Base-by-base conservation (phyloP, 306 rosid genomes). In the Dalbergia cochinchinensis region DNA sequence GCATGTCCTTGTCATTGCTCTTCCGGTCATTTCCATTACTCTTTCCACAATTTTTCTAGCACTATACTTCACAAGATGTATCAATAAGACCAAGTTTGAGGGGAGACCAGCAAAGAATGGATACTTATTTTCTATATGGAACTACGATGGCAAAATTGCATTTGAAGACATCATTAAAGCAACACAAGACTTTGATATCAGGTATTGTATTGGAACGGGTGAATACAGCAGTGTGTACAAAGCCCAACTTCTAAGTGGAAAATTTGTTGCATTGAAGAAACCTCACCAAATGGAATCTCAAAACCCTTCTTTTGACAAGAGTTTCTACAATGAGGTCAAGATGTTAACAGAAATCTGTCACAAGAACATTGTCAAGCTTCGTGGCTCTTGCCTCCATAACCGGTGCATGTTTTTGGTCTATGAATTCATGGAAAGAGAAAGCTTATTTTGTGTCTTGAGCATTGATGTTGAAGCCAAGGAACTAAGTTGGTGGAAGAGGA, bases 361-460 rank as follows among this genome's bases (percentile, higher is more conserved):
- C 5, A 47, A 8, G 7, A 76, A 69, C 51, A 75, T 82, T 39
- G 39, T 75, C 11, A 76, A 39, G 71, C 73, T 82, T 10, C 33
- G 74, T 22, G 85, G 81, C 0, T 81, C 33, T 15, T 81, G 81
- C 3, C 73, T 74, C 19, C 85, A 74, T 19, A 68, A 74, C 1
- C 31, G 50, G 0, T 68, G 67, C 67, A 82, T 59, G 81, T 82
- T 82, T 69, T 39, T 76, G 7, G n/a, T 76, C 1, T 82, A 76
- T 18, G 67, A 82, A 51, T 82, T 69, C 26, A 60, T 82, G 78
- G 85, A 76, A 82, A 37, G 31, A 47, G 73, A 78, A 11, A 76
- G 81, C 60, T 45, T 82, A 8, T 69, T 61, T 15, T 39, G 5
- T 51, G 45, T 16, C 34, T 33, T 76, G 33, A 51, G 1, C n/a